Evolutionary conservation across 2,329 filamentous ascomycete genomes (phyloP), one percentile per base, ranked within the genome.

Genomic region (Fusarium globosum): DNA sequence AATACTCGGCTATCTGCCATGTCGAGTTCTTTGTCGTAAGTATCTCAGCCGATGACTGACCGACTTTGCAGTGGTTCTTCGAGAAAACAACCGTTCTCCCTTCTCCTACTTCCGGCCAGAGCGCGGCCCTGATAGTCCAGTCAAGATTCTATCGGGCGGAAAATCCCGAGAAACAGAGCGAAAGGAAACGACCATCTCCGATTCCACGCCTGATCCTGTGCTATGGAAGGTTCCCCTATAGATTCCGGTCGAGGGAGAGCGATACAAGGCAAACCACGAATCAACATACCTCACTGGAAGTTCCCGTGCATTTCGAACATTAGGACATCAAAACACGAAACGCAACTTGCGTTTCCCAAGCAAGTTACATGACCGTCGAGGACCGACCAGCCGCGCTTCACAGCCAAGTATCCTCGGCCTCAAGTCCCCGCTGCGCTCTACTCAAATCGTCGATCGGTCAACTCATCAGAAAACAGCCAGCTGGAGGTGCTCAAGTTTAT

Each of bases 351-450:
- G 4, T 9, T 36, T 18, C 35, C 35, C 16, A 11, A 36, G 15
- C 35, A 18, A 36, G 3, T 10, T 36, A 15, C 21, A 6, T 1
- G 21, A 8, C 10, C 39, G 2, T 41, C 21, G 21, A 41, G 39
- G 14, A 18, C 10, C 38, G 1, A 12, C 20, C 18, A 39, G 21
- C 12, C 20, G 38, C 18, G 7, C 39, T 41, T n/a, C 7, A n/a
- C 13, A 15, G 10, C 21, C 13, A 41, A 21, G 39, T n/a, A 7
- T n/a, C 39, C 15, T 1, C 7, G 1, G 39, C 21, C 1, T 41
- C 7, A 15, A 9, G 10, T 2, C 21, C 39, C 7, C 21, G 2
- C 2, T 41, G 14, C 39, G 1, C 21, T 8, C 21, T 2, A n/a
- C 10, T 21, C 6, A 8, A 41, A 41, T 41, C 13, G n/a, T 14